These are phyloP conservation scores for Cercospora canescens DNA, from an alignment of 2,329 filamentous ascomycete genomes.

Conservation along the genomic window DNA sequence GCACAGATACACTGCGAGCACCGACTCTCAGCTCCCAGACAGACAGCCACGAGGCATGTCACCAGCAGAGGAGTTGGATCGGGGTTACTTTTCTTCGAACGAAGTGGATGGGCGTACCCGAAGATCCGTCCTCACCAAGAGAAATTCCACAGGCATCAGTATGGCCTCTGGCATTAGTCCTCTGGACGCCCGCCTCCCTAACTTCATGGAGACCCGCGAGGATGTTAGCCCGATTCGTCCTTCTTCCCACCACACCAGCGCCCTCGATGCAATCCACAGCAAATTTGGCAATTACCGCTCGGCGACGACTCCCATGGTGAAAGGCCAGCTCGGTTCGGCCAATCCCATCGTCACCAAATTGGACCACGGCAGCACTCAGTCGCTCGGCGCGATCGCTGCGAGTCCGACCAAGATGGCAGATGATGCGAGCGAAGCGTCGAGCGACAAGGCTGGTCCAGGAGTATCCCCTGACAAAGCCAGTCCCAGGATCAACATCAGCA, in stretches of 20 bases:
- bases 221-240: conserved; percentile 21
- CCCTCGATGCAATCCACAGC: conserved; percentile 26
- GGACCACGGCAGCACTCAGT: conserved; percentile 48
- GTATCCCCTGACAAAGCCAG: conserved; percentile 19
- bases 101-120: conserved; percentile 61
- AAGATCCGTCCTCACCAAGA: conserved; percentile 70
- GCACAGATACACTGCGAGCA: conserved; percentile 27
- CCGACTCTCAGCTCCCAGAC: conserved; percentile 24
- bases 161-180: conserved; percentile 19
- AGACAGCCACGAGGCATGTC: conserved; percentile 35
- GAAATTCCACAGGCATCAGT: conserved; percentile 46
- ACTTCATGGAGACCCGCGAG: conserved; percentile 37
- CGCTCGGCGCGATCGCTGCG: conserved; percentile 23
- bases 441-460: conserved; percentile 21
- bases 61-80: conserved; percentile 64
- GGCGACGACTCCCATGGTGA: conserved; percentile 28
- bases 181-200: conserved; percentile 63
- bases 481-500: conserved; percentile 37
- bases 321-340: conserved; percentile 41
- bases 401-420: conserved; percentile 24
- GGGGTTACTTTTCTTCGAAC: conserved; percentile 90
- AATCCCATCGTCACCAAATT: conserved; percentile 60
- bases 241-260: conserved; percentile 21
- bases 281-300: conserved; percentile 31
- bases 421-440: conserved; percentile 51